Evolutionary conservation across 495 filamentous ascomycete species (phyloP), one percentile per base, ranked within the genome.

Genomic region (Jackrogersella minutella): DNA sequence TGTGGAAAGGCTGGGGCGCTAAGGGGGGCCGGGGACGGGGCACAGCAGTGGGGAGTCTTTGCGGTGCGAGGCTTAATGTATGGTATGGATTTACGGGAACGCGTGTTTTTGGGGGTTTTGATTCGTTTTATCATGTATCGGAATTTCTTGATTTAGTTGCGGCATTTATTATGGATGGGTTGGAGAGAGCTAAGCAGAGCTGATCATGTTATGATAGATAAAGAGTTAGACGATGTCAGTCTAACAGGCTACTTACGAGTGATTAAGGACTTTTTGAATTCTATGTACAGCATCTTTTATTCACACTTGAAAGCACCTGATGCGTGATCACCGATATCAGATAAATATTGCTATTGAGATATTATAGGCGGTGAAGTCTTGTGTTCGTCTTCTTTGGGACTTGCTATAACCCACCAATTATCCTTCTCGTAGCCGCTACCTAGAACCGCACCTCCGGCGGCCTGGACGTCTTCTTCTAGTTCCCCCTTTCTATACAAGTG

Each of bases 371-470:
- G 13, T 24, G 55, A 57, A 57, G 41, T 26, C 8, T 49, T 11
- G 9, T 28, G 9, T 13, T 55, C 21, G 24, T 41, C 22, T 21
- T 39, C 53, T 54, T 53, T 62, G 22, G 68, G 65, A 41, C 58
- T 69, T 26, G 60, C 69, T 72, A 83, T 77, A 41, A 76, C 92
- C 94, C 95, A 99, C 95, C 95, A 98, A 81, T 99, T 99, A 68
- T 99, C 95, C 77, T 87, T 95, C 73, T 99, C 95, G 80, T 97
- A 99, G 24, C 95, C 95, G 56, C 88, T 89, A 64, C 89, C 88
- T 39, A 94, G 62, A 14, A 97, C 86, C 47, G 73, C 74, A 31
- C 95, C 95, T 28, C 92, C 93, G 41, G 92, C 95, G 22, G 78
- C 80, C 37, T 73, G 71, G 60, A 96, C 85, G 75, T 99, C 92